phyloP scores from a whole-genome alignment of 2,329 filamentous ascomycete genomes.

The Hirsutella thompsonii region DNA sequence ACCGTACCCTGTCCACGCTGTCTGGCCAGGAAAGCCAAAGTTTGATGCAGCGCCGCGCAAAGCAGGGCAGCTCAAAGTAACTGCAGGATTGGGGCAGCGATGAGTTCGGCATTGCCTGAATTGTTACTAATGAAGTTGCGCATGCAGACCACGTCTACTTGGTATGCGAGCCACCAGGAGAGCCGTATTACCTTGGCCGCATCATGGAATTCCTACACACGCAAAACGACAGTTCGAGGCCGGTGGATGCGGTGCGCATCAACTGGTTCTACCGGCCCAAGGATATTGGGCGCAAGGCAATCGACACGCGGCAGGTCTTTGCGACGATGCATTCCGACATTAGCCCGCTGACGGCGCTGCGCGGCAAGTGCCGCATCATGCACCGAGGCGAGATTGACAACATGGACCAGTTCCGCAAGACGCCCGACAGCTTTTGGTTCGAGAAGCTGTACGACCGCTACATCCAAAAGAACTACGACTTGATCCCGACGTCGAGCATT shows the following conservation, averaged over 20 bases:
- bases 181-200: conserved; percentile 93
- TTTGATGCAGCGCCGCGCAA: not conserved
- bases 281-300: conserved; percentile 84
- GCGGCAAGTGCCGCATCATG: conserved; percentile 83
- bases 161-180: conserved; percentile 91
- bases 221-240: conserved; percentile 58
- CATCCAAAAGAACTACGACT: conserved; percentile 95
- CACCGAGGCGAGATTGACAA: conserved; percentile 79
- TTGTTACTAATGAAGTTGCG: conserved; percentile 21
- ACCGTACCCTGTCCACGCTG: not conserved
- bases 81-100: too few species aligned
- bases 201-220: conserved; percentile 96
- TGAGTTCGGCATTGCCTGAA: not conserved
- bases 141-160: conserved; percentile 71
- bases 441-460: conserved; percentile 97
- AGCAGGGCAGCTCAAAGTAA: not conserved
- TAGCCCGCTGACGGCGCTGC: conserved; percentile 80
- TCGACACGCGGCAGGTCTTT: conserved; percentile 83
- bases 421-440: conserved; percentile 86
- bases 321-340: conserved; percentile 98
- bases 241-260: conserved; percentile 77
- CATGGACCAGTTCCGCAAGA: conserved; percentile 73
- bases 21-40: not conserved
- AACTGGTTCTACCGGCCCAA: conserved; percentile 98
- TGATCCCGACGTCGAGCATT: conserved; percentile 81